These are phyloP conservation scores for Exophiala spinifera DNA, from an alignment of 2,329 filamentous ascomycete genomes.

Conservation along the genomic window DNA sequence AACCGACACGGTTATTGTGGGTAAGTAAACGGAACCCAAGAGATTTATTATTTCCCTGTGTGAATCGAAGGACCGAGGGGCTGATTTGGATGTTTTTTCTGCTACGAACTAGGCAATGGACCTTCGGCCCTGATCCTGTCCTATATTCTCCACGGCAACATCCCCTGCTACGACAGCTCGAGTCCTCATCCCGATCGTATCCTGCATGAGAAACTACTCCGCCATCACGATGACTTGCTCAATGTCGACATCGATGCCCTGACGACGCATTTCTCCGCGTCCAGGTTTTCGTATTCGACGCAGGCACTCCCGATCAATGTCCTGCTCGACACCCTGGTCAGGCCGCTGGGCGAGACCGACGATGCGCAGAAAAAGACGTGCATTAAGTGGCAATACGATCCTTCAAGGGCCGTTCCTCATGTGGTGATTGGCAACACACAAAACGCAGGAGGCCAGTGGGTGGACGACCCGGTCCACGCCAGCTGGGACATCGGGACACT, in stretches of 20 bases:
- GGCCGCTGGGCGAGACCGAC: conserved; percentile 58
- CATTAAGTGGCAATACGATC: conserved; percentile 53
- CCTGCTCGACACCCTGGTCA: conserved; percentile 57
- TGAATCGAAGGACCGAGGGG: neutral
- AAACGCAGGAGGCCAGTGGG: conserved; percentile 59
- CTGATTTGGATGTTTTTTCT: conserved; percentile 7
- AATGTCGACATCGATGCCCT: conserved; percentile 47
- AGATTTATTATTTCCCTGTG: neutral
- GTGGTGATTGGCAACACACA: conserved; percentile 52
- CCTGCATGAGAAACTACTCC: conserved; percentile 54
- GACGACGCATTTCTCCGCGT: conserved; percentile 57
- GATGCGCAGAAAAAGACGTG: conserved; percentile 50
- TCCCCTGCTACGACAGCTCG: conserved; percentile 53
- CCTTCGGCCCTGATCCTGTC: conserved; percentile 61
- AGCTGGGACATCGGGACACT: conserved; percentile 58
- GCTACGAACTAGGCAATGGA: conserved; percentile 54
- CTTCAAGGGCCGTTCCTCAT: conserved; percentile 52
- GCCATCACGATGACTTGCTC: conserved; percentile 44
- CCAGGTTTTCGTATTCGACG: conserved; percentile 59
- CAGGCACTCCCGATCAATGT: conserved; percentile 60
- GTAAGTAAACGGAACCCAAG: conserved; percentile 23
- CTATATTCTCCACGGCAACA: conserved; percentile 60
- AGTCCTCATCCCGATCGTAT: conserved; percentile 56
- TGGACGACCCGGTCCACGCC: conserved; percentile 50
- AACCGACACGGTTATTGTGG: conserved; percentile 34